Conservation (phyloP, 176 grass and related monocot species). For the Typha latifolia region DNA sequence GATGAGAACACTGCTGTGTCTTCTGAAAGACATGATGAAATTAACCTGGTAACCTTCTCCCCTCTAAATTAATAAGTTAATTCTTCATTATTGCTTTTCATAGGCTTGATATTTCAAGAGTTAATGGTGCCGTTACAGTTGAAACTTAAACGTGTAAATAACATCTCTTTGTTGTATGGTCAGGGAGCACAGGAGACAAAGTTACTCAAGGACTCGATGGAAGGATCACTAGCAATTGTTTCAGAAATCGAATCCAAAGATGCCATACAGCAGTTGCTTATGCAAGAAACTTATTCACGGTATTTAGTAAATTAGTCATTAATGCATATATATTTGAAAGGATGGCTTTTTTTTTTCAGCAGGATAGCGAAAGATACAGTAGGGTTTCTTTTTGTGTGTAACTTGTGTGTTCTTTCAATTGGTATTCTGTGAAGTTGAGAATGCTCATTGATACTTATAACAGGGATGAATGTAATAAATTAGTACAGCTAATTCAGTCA, state of each 20-base stretch:
- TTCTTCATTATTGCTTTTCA: not conserved
- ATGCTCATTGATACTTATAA: slow-evolving; percentile 23
- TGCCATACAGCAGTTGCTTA: slow-evolving; percentile 65
- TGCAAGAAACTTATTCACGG: slow-evolving; percentile 87
- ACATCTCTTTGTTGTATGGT: slow-evolving; percentile 7
- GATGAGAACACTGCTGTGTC: not conserved
- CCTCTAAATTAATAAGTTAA: not conserved
- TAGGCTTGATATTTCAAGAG: not conserved
- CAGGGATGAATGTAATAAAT: slow-evolving; percentile 55
- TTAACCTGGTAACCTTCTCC: not conserved
- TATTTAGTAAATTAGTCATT: slow-evolving; percentile 22
- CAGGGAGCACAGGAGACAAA: slow-evolving; percentile 34
- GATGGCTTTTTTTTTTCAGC: not conserved
- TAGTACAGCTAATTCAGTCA: slow-evolving; percentile 80
- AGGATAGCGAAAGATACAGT: not conserved
- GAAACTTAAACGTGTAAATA: not conserved
- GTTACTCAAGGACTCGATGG: slow-evolving; percentile 29
- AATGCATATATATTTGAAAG: slow-evolving; percentile 5
- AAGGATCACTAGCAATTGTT: slow-evolving; percentile 46
- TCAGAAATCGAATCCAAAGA: slow-evolving; percentile 71
- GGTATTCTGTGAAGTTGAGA: not conserved
- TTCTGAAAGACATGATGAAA: not conserved
- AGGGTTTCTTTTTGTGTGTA: too few species aligned
- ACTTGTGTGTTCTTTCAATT: not conserved
- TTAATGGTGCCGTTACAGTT: not conserved